Conservation (phyloP, 805 yeast genomes). For the Zygotorulaspora florentina region DNA sequence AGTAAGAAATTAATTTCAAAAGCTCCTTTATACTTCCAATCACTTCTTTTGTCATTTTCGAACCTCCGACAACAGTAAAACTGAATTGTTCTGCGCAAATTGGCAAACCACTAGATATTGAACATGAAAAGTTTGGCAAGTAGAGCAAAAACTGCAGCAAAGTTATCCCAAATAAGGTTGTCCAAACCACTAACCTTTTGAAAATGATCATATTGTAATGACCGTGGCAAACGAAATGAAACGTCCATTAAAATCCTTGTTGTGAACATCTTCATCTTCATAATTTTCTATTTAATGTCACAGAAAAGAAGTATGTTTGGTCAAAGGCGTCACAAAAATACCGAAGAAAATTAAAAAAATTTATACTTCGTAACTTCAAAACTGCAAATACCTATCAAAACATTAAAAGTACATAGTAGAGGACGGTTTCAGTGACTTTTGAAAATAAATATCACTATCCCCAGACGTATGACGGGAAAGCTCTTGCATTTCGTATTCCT, state of each 20-base stretch:
- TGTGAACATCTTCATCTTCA: neutral
- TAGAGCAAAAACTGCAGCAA: constrained; percentile 21
- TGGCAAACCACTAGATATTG: constrained; percentile 13
- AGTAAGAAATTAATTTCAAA: constrained; percentile 26
- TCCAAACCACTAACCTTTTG: constrained; percentile 21
- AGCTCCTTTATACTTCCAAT: constrained; percentile 26
- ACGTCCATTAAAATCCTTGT: neutral
- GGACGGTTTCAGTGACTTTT: constrained; percentile 22
- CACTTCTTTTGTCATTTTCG: constrained; percentile 23
- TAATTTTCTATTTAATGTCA: neutral
- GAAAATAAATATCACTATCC: constrained; percentile 14
- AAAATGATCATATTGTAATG: constrained; percentile 10
- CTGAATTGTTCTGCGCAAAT: constrained; percentile 31
- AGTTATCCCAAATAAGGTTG: constrained; percentile 13
- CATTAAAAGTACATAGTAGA: constrained; percentile 26
- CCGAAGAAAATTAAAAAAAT: neutral
- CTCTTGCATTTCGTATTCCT: constrained; percentile 24
- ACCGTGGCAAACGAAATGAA: neutral
- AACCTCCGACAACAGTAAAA: constrained; percentile 21
- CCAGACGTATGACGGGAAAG: constrained; percentile 19
- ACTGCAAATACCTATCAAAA: neutral
- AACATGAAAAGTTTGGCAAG: constrained; percentile 28
- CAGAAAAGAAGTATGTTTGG: neutral
- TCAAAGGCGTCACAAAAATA: constrained; percentile 3
- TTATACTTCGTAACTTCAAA: neutral